phyloP scores from a whole-genome alignment of 257 asterid species.

The Sherardia arvensis region DNA sequence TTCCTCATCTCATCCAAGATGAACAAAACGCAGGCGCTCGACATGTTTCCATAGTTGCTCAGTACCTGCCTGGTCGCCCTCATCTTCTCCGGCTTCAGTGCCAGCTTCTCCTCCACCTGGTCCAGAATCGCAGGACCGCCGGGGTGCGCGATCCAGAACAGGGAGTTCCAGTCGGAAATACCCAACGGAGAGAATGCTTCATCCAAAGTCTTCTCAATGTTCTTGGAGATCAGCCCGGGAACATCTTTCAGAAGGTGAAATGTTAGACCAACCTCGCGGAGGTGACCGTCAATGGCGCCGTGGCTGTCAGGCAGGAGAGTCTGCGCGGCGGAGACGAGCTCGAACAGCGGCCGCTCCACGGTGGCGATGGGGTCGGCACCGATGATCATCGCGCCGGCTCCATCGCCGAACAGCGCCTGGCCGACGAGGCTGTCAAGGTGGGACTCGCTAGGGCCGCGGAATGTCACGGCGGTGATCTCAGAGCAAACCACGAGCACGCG shows the following conservation, averaged over 20 bases:
- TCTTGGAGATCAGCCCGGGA: slow-evolving; percentile 41
- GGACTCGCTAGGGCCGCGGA: slow-evolving; percentile 52
- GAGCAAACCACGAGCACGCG: slow-evolving; percentile 62
- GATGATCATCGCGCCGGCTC: slow-evolving; percentile 46
- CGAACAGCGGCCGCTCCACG: slow-evolving; percentile 45
- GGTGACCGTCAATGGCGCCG: slow-evolving; percentile 46
- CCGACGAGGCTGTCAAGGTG: slow-evolving; percentile 54
- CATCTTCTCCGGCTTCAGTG: slow-evolving; percentile 37
- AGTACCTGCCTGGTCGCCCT: slow-evolving; percentile 45
- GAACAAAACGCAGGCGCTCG: slow-evolving; percentile 54
- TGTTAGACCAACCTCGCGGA: slow-evolving; percentile 54
- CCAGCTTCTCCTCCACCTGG: slow-evolving; percentile 45
- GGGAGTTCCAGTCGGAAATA: slow-evolving; percentile 54
- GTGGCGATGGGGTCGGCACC: slow-evolving; percentile 40
- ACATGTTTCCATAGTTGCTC: slow-evolving; percentile 61
- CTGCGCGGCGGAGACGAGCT: slow-evolving; percentile 48
- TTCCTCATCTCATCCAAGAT: slow-evolving; percentile 68
- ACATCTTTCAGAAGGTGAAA: slow-evolving; percentile 42
- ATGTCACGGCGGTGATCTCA: slow-evolving; percentile 44
- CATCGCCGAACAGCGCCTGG: slow-evolving; percentile 54
- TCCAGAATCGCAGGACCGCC: slow-evolving; percentile 68
- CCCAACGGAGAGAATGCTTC: slow-evolving; percentile 52
- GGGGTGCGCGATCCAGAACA: slow-evolving; percentile 69
- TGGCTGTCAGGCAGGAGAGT: slow-evolving; percentile 49
- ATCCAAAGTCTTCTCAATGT: slow-evolving; percentile 33